Percentiles rank a stretch among this genome's conserved stretches.
Conservation (phyloP, 2,329 filamentous ascomycete species). For the Trematosphaeria pertusa region DNA sequence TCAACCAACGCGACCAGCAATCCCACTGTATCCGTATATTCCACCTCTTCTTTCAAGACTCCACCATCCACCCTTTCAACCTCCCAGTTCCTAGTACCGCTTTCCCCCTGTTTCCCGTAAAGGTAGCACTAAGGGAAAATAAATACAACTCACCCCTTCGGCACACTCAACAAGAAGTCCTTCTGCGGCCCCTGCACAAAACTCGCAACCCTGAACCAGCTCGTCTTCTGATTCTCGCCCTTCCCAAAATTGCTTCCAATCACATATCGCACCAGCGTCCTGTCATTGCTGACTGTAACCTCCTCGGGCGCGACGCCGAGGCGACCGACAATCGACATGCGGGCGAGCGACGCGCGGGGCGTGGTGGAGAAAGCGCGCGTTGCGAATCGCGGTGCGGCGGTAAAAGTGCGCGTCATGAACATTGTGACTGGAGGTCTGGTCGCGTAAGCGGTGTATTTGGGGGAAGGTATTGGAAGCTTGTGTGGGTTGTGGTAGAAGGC, state of each 20-base stretch:
- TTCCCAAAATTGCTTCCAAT: conserved; percentile 73
- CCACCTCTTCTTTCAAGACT: background rate
- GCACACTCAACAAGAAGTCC: conserved; percentile 74
- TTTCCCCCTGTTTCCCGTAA: too few species aligned
- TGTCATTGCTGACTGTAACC: conserved; percentile 74
- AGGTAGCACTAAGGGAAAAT: too few species aligned
- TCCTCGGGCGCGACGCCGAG: conserved; percentile 82
- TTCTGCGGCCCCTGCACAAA: conserved; percentile 75
- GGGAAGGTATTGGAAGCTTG: conserved; percentile 15
- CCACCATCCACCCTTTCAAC: background rate
- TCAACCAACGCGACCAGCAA: too few species aligned
- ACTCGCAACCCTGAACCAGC: conserved; percentile 82
- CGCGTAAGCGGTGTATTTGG: background rate
- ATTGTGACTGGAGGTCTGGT: conserved; percentile 23
- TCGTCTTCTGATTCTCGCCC: conserved; percentile 75
- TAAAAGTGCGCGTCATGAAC: conserved; percentile 47
- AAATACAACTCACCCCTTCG: conserved; percentile 76
- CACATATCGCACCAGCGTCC: conserved; percentile 77
- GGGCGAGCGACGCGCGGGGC: conserved; percentile 68
- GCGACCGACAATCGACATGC: conserved; percentile 86
- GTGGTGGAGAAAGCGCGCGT: conserved; percentile 80
- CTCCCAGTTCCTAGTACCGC: too few species aligned
- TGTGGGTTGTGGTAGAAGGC: conserved; percentile 1
- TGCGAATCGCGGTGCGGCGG: conserved; percentile 58
- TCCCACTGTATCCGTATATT: too few species aligned